Evolutionary conservation across 805 yeast genomes (phyloP).

Genomic region (Candida boleticola): DNA sequence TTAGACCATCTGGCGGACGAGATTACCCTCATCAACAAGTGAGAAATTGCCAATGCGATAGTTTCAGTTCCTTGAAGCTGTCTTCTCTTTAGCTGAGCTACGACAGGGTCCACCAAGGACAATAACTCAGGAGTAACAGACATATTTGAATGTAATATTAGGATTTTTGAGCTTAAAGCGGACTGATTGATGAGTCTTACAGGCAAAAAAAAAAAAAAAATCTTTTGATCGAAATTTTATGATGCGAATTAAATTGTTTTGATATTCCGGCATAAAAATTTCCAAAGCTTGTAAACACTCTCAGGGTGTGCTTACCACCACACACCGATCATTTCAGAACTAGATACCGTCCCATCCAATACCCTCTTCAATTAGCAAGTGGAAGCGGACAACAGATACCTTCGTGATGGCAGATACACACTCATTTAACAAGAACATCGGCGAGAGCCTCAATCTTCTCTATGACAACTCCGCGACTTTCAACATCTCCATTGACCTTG

Average conservation of each 20-base stretch:
- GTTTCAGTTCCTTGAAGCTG: slow-evolving; percentile 78
- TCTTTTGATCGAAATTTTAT: background rate
- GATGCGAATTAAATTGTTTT: background rate
- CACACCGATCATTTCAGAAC: too few relatives aligned
- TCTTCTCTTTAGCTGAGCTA: slow-evolving; percentile 68
- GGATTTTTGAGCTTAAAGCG: background rate
- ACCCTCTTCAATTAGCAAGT: too few relatives aligned
- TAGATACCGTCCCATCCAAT: background rate
- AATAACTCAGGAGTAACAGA: slow-evolving; percentile 29
- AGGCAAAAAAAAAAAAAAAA: background rate
- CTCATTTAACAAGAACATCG: slow-evolving; percentile 17
- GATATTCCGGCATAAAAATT: background rate
- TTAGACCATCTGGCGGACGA: slow-evolving; percentile 87
- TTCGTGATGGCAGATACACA: background rate
- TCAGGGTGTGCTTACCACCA: too few relatives aligned
- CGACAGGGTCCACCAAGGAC: slow-evolving; percentile 37
- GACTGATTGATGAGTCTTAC: background rate
- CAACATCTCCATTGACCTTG: slow-evolving; percentile 32
- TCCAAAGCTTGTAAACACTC: too few relatives aligned
- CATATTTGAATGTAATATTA: background rate
- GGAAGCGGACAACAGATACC: background rate
- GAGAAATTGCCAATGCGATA: slow-evolving; percentile 86
- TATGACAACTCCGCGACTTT: slow-evolving; percentile 32
- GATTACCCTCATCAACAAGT: slow-evolving; percentile 79
- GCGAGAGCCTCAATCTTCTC: slow-evolving; percentile 21